Evolutionary conservation across 495 filamentous ascomycete genomes (phyloP).

Genomic region (Aspergillus panamensis): DNA sequence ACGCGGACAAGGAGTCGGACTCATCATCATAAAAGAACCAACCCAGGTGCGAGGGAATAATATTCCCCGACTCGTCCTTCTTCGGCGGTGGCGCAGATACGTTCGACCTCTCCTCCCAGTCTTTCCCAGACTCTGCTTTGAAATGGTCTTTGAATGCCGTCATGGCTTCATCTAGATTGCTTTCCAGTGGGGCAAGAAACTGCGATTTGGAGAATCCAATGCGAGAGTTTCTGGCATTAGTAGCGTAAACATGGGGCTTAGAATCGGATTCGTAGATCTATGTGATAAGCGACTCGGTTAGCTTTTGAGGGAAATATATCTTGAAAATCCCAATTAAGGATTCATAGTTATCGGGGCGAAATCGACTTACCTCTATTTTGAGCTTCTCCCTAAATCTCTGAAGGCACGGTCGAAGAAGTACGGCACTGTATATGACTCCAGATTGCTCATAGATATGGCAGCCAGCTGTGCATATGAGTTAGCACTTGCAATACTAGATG

Average conservation of each 20-base stretch:
- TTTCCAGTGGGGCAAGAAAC: constrained; percentile 32
- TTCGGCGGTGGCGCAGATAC: constrained; percentile 17
- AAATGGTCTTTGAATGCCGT: constrained; percentile 55
- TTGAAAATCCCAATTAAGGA: too few species aligned
- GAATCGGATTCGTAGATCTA: constrained; percentile 53
- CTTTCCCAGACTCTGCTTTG: constrained; percentile 47
- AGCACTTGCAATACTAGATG: neutral
- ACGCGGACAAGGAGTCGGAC: constrained; percentile 22
- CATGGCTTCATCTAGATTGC: constrained; percentile 35
- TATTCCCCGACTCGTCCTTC: constrained; percentile 25
- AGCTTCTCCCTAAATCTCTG: neutral
- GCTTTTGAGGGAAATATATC: neutral
- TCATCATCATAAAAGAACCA: constrained; percentile 33
- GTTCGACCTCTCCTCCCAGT: constrained; percentile 51
- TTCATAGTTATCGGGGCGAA: too few species aligned
- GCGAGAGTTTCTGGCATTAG: constrained; percentile 35
- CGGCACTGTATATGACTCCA: neutral
- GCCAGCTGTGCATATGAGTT: neutral
- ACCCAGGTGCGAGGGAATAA: constrained; percentile 28
- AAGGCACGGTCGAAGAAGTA: neutral
- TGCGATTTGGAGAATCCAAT: constrained; percentile 25
- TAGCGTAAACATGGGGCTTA: constrained; percentile 45
- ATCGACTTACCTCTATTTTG: neutral
- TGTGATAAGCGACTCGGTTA: too few species aligned
- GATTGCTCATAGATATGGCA: neutral